A percentile compares a stretch with the other conserved stretches of the same genome.
Conservation (phyloP, 2,329 filamentous ascomycete genomes). For the Blastomyces silverae region DNA sequence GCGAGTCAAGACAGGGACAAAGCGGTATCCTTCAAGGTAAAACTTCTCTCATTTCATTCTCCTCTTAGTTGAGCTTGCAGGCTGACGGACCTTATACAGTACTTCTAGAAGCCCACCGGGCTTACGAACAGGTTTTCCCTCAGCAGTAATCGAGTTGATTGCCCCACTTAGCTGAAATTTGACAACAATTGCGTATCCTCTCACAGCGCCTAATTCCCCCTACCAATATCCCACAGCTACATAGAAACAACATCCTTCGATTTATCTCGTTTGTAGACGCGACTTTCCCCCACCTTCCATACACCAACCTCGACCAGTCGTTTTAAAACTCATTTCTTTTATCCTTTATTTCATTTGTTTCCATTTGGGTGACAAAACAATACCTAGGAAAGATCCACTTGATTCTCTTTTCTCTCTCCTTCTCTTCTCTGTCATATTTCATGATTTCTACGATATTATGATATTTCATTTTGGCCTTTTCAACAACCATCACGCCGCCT, state of each 20-base stretch:
- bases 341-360: background rate
- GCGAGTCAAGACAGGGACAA: constrained; percentile 51
- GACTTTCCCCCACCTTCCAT: background rate
- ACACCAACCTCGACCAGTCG: background rate
- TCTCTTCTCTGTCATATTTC: constrained; percentile 18
- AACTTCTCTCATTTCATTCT: constrained; percentile 24
- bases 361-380: constrained; percentile 5
- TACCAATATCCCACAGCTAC: background rate
- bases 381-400: constrained; percentile 1
- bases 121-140: constrained; percentile 11
- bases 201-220: background rate
- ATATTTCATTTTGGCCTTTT: constrained; percentile 18
- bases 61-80: background rate
- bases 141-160: background rate
- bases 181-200: background rate
- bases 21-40: constrained; percentile 47
- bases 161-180: constrained; percentile 19
- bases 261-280: background rate
- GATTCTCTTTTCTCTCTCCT: constrained; percentile 14
- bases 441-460: constrained; percentile 22
- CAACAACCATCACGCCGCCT: background rate
- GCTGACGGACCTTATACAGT: constrained; percentile 7
- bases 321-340: constrained; percentile 11
- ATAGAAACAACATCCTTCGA: constrained; percentile 3
- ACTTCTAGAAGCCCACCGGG: constrained; percentile 15